A percentile compares a stretch with the other conserved stretches of the same genome.
phyloP scores from a whole-genome alignment of 1,284 basidiomycete species.

The Thelephora terrestris region DNA sequence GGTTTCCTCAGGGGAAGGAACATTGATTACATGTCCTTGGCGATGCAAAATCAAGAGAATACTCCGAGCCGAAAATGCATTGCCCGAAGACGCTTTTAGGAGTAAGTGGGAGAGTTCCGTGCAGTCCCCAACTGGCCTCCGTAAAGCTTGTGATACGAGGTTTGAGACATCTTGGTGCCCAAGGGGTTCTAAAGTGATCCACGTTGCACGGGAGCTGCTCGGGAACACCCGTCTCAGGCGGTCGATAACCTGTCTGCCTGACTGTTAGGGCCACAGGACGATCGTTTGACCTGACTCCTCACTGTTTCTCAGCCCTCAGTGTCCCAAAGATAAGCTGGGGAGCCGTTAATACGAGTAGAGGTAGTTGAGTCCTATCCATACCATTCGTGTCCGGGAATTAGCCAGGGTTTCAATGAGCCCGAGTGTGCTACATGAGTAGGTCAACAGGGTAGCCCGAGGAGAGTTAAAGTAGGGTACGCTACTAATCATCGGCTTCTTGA shows the following conservation, averaged over 20 bases:
- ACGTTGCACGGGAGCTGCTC: constrained; percentile 41
- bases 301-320: constrained; percentile 49
- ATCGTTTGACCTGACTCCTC: constrained; percentile 11
- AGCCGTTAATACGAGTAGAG: not conserved
- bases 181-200: constrained; percentile 55
- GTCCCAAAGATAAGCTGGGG: constrained; percentile 55
- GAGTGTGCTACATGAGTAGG: constrained; percentile 34
- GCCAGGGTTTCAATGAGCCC: constrained; percentile 53
- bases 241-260: constrained; percentile 32
- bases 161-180: constrained; percentile 42
- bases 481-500: constrained; percentile 65
- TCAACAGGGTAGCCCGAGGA: constrained; percentile 1
- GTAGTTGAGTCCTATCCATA: constrained; percentile 17
- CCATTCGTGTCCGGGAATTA: constrained; percentile 55
- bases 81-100: constrained; percentile 48
- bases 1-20: constrained; percentile 3
- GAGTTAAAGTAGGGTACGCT: constrained; percentile 14
- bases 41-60: constrained; percentile 49
- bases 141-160: constrained; percentile 52
- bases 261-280: constrained; percentile 2
- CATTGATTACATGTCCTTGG: constrained; percentile 37
- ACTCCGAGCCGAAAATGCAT: constrained; percentile 55
- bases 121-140: constrained; percentile 47
- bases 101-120: constrained; percentile 43
- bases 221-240: constrained; percentile 46